Percentiles rank a stretch among this genome's conserved stretches.
phyloP scores from a whole-genome alignment of 2,329 filamentous ascomycete species.

The Coleophoma crateriformis region DNA sequence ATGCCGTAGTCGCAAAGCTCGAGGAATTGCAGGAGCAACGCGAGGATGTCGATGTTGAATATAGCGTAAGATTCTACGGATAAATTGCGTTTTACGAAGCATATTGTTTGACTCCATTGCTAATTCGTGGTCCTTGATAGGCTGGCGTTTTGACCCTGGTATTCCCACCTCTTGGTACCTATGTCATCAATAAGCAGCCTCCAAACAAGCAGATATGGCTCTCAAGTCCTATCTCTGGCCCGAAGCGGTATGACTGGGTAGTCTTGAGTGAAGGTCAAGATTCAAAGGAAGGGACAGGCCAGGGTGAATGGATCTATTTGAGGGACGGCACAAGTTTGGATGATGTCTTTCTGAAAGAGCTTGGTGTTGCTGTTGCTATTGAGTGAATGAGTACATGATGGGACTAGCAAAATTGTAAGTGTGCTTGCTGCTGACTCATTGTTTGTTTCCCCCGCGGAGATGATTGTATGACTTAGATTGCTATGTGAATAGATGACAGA shows the following conservation, averaged over 20 bases:
- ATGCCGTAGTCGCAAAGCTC: conserved; percentile 48
- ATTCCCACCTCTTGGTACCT: conserved; percentile 67
- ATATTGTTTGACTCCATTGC: not conserved
- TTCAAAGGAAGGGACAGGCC: conserved; percentile 71
- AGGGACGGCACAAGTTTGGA: conserved; percentile 75
- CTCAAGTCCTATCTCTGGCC: conserved; percentile 82
- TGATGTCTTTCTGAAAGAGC: conserved; percentile 68
- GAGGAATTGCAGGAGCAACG: conserved; percentile 70
- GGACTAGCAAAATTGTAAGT: not conserved
- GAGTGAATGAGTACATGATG: not conserved
- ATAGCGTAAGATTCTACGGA: conserved; percentile 55
- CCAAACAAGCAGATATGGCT: conserved; percentile 98
- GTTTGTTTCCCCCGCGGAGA: not conserved
- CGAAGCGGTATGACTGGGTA: conserved; percentile 92
- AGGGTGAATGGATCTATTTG: conserved; percentile 81
- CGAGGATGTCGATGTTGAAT: conserved; percentile 83
- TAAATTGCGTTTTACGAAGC: not conserved
- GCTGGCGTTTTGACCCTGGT: conserved; percentile 78
- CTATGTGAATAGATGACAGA: too few relatives aligned
- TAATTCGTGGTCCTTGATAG: conserved; percentile 37
- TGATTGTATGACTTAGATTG: too few relatives aligned
- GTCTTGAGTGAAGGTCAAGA: conserved; percentile 65
- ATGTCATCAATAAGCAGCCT: conserved; percentile 97
- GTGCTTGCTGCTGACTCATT: not conserved
- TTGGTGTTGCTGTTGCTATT: conserved; percentile 51